Percentiles rank a stretch among this genome's conserved stretches.
Evolutionary conservation across 1,139 yeast species (phyloP).

Genomic region (Kluyveromyces marxianus): DNA sequence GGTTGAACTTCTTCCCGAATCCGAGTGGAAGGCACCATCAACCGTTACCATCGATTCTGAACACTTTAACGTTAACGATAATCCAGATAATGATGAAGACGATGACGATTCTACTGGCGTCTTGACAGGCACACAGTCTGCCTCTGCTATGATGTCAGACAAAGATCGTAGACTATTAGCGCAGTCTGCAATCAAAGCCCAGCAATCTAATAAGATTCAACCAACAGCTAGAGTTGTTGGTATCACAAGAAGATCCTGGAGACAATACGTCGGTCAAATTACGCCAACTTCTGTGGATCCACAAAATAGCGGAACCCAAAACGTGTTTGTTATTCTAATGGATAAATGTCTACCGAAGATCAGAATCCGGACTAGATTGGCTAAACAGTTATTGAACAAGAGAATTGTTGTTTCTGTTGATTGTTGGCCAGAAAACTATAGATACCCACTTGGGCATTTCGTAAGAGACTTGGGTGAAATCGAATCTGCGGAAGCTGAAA

Average conservation of each 20-base stretch:
- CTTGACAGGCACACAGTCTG: conserved; percentile 1
- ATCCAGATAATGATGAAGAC: conserved; percentile 48
- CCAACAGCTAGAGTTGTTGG: conserved; percentile 95
- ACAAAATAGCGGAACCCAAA: conserved; percentile 51
- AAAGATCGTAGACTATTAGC: conserved; percentile 68
- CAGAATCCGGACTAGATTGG: conserved; percentile 80
- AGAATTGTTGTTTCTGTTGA: conserved; percentile 90
- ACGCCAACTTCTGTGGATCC: conserved; percentile 68
- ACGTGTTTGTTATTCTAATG: conserved; percentile 81
- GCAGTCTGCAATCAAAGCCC: conserved; percentile 63
- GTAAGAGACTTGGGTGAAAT: conserved; percentile 83
- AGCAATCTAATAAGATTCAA: conserved; percentile 50
- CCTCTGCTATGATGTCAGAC: conserved; percentile 48
- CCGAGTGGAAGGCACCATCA: conserved; percentile 85
- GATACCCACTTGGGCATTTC: conserved; percentile 91
- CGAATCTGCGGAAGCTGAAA: conserved; percentile 91
- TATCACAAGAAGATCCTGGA: conserved; percentile 84
- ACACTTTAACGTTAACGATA: conserved; percentile 51
- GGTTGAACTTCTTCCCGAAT: conserved; percentile 79
- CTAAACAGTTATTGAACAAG: conserved; percentile 72
- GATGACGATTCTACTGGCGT: conserved; percentile 24
- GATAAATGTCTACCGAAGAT: conserved; percentile 84
- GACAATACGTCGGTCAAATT: conserved; percentile 92
- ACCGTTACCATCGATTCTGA: conserved; percentile 72
- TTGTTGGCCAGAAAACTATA: conserved; percentile 80